phyloP scores from a whole-genome alignment of 2,329 filamentous ascomycete species.

The Cercospora brassicicola region DNA sequence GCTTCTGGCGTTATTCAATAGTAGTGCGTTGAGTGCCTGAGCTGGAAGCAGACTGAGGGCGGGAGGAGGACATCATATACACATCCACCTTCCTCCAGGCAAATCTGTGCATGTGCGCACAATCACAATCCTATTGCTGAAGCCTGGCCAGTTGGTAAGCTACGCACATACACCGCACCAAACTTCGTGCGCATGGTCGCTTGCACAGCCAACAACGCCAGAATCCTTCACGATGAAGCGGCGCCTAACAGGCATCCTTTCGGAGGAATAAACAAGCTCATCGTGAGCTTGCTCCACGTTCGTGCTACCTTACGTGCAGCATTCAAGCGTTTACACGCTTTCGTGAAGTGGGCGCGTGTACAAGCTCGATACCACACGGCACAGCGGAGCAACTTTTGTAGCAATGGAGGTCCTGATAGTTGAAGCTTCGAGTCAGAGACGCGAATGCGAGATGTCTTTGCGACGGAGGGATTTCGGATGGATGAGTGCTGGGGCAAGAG shows the following conservation, averaged over 20 bases:
- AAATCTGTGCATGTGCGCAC: background rate
- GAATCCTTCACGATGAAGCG: background rate
- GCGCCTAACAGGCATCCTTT: background rate
- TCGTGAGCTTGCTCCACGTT: background rate
- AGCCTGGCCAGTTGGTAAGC: conserved; percentile 2
- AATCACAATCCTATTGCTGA: background rate
- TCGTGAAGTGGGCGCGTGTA: background rate
- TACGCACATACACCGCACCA: background rate
- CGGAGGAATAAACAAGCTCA: background rate
- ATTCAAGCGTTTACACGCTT: background rate
- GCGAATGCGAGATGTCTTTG: conserved; percentile 4
- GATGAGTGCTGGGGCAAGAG: background rate
- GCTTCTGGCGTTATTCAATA: background rate
- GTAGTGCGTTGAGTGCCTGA: background rate
- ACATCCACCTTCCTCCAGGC: background rate
- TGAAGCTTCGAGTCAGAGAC: background rate
- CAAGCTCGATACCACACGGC: background rate
- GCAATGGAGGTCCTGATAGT: background rate
- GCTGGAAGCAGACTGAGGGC: background rate
- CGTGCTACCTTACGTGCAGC: background rate
- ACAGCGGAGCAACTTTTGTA: background rate
- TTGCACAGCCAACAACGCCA: background rate
- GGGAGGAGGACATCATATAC: background rate
- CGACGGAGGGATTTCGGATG: background rate
- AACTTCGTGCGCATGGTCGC: background rate